Conservation (phyloP, 257 asterid genomes). For the Rauvolfia tetraphylla region DNA sequence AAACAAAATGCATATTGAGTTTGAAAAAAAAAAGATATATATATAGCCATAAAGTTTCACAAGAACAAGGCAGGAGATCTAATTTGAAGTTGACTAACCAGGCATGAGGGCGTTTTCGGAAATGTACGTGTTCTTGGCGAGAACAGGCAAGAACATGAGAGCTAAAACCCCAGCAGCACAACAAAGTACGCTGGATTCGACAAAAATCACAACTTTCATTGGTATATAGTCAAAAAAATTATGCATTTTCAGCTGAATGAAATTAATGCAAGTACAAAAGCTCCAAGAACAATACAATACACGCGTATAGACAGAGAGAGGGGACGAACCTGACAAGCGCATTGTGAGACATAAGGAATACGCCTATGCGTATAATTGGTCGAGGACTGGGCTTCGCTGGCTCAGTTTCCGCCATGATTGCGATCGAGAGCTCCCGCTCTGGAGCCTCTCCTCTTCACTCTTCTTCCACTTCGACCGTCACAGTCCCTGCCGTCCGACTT, state of each 20-base stretch:
- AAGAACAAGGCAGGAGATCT: not conserved
- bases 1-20: too few species aligned
- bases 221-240: not conserved
- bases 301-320: not conserved
- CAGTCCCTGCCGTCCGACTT: not conserved
- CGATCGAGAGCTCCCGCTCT: conserved; percentile 13
- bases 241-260: conserved; percentile 2
- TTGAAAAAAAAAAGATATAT: not conserved
- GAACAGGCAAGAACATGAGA: conserved; percentile 77
- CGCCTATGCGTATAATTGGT: conserved; percentile 76
- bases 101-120: conserved; percentile 98
- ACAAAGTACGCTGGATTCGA: conserved; percentile 61
- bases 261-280: not conserved
- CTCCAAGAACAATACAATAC: too few species aligned
- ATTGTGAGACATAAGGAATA: conserved; percentile 68
- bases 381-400: conserved; percentile 61
- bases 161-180: conserved; percentile 70
- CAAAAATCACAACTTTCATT: conserved; percentile 10
- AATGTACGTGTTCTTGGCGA: conserved; percentile 83
- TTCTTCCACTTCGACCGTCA: not conserved
- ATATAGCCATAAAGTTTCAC: not conserved
- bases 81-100: conserved; percentile 41
- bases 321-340: conserved; percentile 53
- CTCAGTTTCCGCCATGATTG: conserved; percentile 54
- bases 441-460: not conserved